phyloP scores from a whole-genome alignment of 768 basidiomycete species.

The Tulasnella sp. region DNA sequence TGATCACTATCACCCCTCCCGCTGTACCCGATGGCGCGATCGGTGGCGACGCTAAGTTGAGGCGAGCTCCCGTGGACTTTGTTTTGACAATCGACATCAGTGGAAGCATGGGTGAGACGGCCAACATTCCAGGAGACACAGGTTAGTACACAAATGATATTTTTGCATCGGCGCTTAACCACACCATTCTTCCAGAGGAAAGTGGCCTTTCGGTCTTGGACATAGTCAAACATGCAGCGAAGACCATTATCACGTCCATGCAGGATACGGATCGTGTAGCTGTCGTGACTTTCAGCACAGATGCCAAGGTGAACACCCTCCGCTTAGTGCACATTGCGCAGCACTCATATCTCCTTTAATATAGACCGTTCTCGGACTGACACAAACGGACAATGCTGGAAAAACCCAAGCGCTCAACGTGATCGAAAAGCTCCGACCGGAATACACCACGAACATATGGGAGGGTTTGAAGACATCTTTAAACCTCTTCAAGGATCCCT shows the following conservation, averaged over 20 bases:
- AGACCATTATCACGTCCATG: constrained; percentile 16
- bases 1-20: constrained; percentile 8
- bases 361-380: constrained; percentile 14
- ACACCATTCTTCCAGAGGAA: not conserved
- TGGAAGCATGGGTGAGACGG: constrained; percentile 16
- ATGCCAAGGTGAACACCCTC: constrained; percentile 5
- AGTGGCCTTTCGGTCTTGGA: constrained; percentile 17
- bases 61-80: constrained; percentile 18
- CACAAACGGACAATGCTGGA: constrained; percentile 14
- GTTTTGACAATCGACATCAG: constrained; percentile 18
- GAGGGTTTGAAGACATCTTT: constrained; percentile 19
- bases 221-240: constrained; percentile 18
- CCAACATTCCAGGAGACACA: constrained; percentile 14
- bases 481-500: constrained; percentile 13
- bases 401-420: constrained; percentile 7
- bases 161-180: not conserved
- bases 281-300: constrained; percentile 15
- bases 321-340: not conserved
- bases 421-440: constrained; percentile 6
- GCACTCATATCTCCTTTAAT: not conserved
- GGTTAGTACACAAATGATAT: not conserved
- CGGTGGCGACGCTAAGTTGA: not conserved
- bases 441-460: constrained; percentile 19
- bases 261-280: constrained; percentile 16
- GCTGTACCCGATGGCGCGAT: not conserved